Evolutionary conservation across 2,329 filamentous ascomycete genomes (phyloP), one percentile per base, ranked within the genome.

Genomic region (Beauveria varroae): DNA sequence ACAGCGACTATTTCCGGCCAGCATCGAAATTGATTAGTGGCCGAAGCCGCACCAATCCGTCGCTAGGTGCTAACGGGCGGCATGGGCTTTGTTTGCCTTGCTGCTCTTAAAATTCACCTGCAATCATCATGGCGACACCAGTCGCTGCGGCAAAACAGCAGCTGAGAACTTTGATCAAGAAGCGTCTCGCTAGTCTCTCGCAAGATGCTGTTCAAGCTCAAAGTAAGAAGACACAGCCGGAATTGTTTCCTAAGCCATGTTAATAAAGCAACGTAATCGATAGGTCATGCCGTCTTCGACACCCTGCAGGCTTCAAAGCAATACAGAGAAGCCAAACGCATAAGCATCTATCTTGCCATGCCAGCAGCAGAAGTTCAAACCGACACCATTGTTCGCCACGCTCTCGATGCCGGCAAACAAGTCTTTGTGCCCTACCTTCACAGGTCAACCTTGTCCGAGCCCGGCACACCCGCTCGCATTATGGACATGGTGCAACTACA

Each of bases 271-370:
- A 47, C 52, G 60, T 47, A 41, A 26, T 30, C 2, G 14, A 16
- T 51, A 60, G 91, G 90, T 67, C 75, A 78, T 56, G 78, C 77
- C 66, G 86, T 90, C 24, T 87, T 87, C 65, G 81, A 85, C 59
- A 78, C 81, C 7, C 76, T 97, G 43, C 78, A 87, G 50, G 78
- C 81, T 12, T 84, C 93, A 68, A 81, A 84, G 56, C 88, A 91
- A 60, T 99, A 96, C 72, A 78, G 85, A 65, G 79, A 87, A 60
- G 93, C 95, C 47, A 82, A 79, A 63, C 82, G 85, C 58, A 84
- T 99, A 69, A 92, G 90, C 67, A 81, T 99, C 61, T 99, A 96
- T 72, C 80, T 99, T 18, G 95, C 93, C 12, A 99, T 99, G 95
- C 92, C 93, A 1, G 78, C 80, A 10, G 89, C 87, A 26, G 95